Conservation (phyloP, 805 yeast species). For the Yueomyces sinensis region DNA sequence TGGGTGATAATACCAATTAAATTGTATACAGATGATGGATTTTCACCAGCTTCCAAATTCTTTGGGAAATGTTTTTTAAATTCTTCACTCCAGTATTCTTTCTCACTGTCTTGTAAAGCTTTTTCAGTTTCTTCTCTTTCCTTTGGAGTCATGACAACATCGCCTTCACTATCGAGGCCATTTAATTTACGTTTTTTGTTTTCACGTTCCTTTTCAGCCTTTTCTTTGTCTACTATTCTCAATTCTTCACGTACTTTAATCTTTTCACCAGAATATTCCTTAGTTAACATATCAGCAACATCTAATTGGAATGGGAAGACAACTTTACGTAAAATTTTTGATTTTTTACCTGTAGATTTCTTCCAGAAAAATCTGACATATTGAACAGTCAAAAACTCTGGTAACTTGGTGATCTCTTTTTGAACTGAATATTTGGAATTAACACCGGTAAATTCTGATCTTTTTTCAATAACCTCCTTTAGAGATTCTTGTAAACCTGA, state of each 20-base stretch:
- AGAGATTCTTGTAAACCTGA: conserved; percentile 72
- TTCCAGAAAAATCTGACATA: conserved; percentile 96
- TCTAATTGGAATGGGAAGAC: conserved; percentile 91
- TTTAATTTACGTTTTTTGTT: conserved; percentile 41
- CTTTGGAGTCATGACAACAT: conserved; percentile 28
- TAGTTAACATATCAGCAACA: conserved; percentile 72
- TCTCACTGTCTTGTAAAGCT: conserved; percentile 30
- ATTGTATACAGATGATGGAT: conserved; percentile 81
- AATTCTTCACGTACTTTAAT: conserved; percentile 64
- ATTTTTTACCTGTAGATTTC: conserved; percentile 77
- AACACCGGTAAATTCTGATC: conserved; percentile 52
- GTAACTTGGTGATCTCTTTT: conserved; percentile 56
- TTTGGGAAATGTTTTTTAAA: conserved; percentile 34
- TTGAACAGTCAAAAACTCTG: conserved; percentile 79
- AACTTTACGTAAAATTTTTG: conserved; percentile 88
- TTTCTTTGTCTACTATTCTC: conserved; percentile 61
- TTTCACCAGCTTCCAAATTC: conserved; percentile 45
- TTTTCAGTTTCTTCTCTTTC: conserved; percentile 45
- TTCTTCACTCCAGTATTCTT: conserved; percentile 37
- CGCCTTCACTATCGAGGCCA: conserved; percentile 6
- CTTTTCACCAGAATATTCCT: conserved; percentile 54
- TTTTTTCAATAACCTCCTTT: conserved; percentile 65
- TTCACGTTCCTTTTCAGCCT: conserved; percentile 57
- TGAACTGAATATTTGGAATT: conserved; percentile 58
- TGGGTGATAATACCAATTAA: conserved; percentile 79